Evolutionary conservation across 2,329 filamentous ascomycete species (phyloP), one percentile per base, ranked within the genome.

Genomic region (Monilinia laxa): DNA sequence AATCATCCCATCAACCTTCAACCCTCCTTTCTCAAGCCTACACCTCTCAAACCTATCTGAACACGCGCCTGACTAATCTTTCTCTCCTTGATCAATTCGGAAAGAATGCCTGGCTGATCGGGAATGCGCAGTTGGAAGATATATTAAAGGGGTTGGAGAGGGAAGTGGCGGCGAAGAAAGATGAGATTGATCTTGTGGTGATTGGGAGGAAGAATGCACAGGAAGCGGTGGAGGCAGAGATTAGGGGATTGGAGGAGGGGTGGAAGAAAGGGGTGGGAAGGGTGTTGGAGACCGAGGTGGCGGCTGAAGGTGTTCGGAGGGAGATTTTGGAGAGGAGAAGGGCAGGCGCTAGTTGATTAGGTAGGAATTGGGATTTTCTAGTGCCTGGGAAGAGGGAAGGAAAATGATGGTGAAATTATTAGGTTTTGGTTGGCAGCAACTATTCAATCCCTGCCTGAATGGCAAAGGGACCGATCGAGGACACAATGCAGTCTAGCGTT

Each of bases 61-160:
- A 81, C 2, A 80, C 58, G 3, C 69, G 75, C 1, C 55, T 67
- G 12, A 69, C 70, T 2, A 74, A 75, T 42, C 68, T 77, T 4
- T 68, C 67, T 4, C 59, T 75, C 12, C 69, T 77, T 3, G 70
- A 73, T 40, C 67, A 68, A 23, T 76, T 71, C 53, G 95, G 94
- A 71, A 92, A 92, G 79, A 97, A 97, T 77, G 90, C 92, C 12
- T 98, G 95, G 94, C 82, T 99, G 65, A 84, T 96, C 11, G 87
- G 87, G 7, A 99, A 99, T 78, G 86, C 89, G 73, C 87, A 91
- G 71, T 78, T 93, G 25, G 94, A 97, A 79, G 85, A 86, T 54
- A 84, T 92, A 53, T 78, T 96, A 62, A 83, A 84, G 62, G 78
- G 78, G 16, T 75, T 96, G 35, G 94, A 98, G 82, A 82, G 82